Percentiles rank a stretch among this genome's conserved stretches.
Conservation (phyloP, 2,329 filamentous ascomycete species). For the Albifimbria verrucaria region DNA sequence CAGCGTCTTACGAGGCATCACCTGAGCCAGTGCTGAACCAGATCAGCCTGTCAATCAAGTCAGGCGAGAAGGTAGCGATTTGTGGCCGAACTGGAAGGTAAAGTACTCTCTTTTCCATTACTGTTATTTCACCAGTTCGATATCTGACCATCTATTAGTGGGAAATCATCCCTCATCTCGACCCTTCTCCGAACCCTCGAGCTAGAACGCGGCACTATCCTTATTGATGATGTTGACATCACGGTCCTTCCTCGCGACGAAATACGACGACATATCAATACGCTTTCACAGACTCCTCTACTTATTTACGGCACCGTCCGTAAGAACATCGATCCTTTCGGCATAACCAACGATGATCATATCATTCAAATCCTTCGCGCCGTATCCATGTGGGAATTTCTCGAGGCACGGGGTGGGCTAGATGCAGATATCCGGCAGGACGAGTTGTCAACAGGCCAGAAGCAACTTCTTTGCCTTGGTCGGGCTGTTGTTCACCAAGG, state of each 20-base stretch:
- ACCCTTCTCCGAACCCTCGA: slow-evolving; percentile 47
- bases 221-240: slow-evolving; percentile 40
- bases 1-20: slow-evolving; percentile 24
- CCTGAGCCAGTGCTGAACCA: slow-evolving; percentile 21
- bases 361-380: slow-evolving; percentile 41
- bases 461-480: slow-evolving; percentile 39
- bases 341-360: slow-evolving; percentile 30
- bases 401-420: slow-evolving; percentile 37
- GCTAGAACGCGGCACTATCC: slow-evolving; percentile 35
- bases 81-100: slow-evolving; percentile 41
- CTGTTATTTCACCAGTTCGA: background rate
- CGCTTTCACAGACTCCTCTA: slow-evolving; percentile 49
- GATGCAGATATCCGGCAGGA: slow-evolving; percentile 26
- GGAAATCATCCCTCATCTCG: slow-evolving; percentile 33
- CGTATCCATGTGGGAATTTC: slow-evolving; percentile 38
- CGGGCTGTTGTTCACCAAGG: slow-evolving; percentile 31
- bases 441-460: slow-evolving; percentile 38
- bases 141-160: slow-evolving; percentile 19
- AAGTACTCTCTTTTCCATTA: background rate
- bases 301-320: slow-evolving; percentile 46
- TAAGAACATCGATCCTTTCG: slow-evolving; percentile 44
- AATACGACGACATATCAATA: slow-evolving; percentile 31
- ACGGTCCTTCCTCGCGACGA: slow-evolving; percentile 15
- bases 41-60: slow-evolving; percentile 23
- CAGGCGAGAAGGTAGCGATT: slow-evolving; percentile 35